Evolutionary conservation across 495 filamentous ascomycete genomes (phyloP).

Genomic region (Aspergillus biplanus): DNA sequence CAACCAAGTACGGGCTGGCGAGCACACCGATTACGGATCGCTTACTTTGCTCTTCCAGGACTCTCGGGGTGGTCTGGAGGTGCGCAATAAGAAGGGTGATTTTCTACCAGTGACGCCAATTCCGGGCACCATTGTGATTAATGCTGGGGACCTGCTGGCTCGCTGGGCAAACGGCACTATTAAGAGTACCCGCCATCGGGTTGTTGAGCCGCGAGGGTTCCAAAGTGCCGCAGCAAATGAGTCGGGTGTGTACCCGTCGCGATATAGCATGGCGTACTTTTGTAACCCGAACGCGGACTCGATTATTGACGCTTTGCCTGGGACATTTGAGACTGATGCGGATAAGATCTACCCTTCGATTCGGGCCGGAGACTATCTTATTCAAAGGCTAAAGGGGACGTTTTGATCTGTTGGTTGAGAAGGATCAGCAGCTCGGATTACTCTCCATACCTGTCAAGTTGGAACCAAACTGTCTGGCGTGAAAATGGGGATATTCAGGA

Average conservation of each 20-base stretch:
- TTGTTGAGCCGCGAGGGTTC: neutral
- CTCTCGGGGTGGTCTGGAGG: neutral
- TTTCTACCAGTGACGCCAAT: neutral
- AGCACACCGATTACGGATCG: neutral
- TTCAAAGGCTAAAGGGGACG: conserved; percentile 2
- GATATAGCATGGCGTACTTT: conserved; percentile 7
- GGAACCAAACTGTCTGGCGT: too few species aligned
- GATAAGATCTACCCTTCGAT: neutral
- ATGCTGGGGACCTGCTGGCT: neutral
- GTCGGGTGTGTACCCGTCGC: neutral
- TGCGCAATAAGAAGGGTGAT: neutral
- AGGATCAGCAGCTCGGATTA: neutral
- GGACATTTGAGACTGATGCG: neutral
- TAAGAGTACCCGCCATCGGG: neutral
- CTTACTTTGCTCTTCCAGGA: neutral
- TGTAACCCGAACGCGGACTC: neutral
- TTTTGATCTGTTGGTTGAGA: neutral
- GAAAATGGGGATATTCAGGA: too few species aligned
- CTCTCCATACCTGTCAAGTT: too few species aligned
- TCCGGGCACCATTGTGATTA: neutral
- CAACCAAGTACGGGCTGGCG: neutral
- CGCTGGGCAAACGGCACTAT: neutral
- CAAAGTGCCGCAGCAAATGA: neutral
- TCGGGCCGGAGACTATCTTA: neutral
- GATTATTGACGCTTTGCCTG: conserved; percentile 1